Conservation (phyloP, 495 filamentous ascomycete genomes). For the Diplogelasinospora grovesii region DNA sequence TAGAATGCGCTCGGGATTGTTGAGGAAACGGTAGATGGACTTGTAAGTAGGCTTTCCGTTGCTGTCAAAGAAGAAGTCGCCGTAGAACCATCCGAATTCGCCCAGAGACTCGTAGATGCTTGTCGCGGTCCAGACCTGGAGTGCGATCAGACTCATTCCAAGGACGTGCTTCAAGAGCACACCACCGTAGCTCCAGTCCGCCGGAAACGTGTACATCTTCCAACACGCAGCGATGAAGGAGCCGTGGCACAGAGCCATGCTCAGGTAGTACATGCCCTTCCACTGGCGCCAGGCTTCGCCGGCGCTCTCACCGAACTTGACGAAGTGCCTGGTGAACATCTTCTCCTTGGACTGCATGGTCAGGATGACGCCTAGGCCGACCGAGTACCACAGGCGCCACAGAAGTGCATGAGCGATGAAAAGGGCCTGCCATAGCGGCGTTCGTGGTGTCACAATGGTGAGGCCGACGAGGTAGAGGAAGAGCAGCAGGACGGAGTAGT, state of each 20-base stretch:
- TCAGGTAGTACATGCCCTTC: slow-evolving; percentile 93
- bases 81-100: slow-evolving; percentile 99
- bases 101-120: slow-evolving; percentile 96
- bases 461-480: slow-evolving; percentile 65
- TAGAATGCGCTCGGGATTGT: slow-evolving; percentile 92
- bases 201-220: slow-evolving; percentile 89
- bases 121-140: slow-evolving; percentile 88
- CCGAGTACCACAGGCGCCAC: slow-evolving; percentile 88
- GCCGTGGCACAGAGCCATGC: slow-evolving; percentile 79
- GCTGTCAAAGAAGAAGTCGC: slow-evolving; percentile 93
- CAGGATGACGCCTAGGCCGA: slow-evolving; percentile 82
- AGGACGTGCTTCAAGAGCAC: slow-evolving; percentile 81
- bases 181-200: slow-evolving; percentile 77
- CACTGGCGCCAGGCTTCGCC: slow-evolving; percentile 96
- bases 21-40: slow-evolving; percentile 95
- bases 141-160: slow-evolving; percentile 68
- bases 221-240: slow-evolving; percentile 87
- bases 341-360: slow-evolving; percentile 81
- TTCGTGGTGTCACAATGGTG: slow-evolving; percentile 70
- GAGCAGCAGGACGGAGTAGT: slow-evolving; percentile 70
- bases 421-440: slow-evolving; percentile 60
- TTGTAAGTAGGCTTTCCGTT: slow-evolving; percentile 85
- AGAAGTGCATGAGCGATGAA: slow-evolving; percentile 74
- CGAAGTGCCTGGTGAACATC: slow-evolving; percentile 90
- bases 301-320: slow-evolving; percentile 87